These are phyloP conservation scores for Colletotrichum phormii DNA, from an alignment of 2,329 filamentous ascomycete species.

Conservation along the genomic window DNA sequence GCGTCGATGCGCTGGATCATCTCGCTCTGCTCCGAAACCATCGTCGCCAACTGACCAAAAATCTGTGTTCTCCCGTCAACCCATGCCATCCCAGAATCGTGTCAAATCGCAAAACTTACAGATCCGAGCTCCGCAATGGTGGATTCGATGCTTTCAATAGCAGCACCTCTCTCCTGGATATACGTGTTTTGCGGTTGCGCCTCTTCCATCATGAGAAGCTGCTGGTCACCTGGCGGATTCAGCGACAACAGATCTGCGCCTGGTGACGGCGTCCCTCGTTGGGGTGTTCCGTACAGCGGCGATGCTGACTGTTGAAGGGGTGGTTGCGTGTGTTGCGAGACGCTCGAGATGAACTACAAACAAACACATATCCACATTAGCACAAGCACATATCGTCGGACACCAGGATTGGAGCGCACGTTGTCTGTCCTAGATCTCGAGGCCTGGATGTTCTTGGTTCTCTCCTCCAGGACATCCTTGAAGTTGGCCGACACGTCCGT, in stretches of 20 bases:
- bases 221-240: conserved; percentile 87
- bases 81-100: conserved; percentile 43
- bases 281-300: conserved; percentile 86
- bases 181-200: conserved; percentile 88
- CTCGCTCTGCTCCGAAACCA: conserved; percentile 97
- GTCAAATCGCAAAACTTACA: conserved; percentile 38
- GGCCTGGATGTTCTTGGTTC: conserved; percentile 98
- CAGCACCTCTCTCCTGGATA: conserved; percentile 92
- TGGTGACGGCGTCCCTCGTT: conserved; percentile 73
- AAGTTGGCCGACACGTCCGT: conserved; percentile 93
- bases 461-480: conserved; percentile 95
- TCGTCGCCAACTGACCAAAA: conserved; percentile 92
- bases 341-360: conserved; percentile 81
- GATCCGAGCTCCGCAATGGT: conserved; percentile 91
- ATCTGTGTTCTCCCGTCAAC: conserved; percentile 58
- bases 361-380: not conserved
- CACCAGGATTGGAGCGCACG: conserved; percentile 18
- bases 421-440: conserved; percentile 93
- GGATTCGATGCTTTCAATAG: conserved; percentile 95
- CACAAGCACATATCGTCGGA: not conserved
- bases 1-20: conserved; percentile 98
- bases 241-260: conserved; percentile 83
- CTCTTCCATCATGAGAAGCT: conserved; percentile 93
- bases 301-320: conserved; percentile 81
- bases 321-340: conserved; percentile 80